Percentiles rank a stretch among this genome's conserved stretches.
Evolutionary conservation across 2,329 filamentous ascomycete species (phyloP).

Genomic region (Sclerotinia borealis): DNA sequence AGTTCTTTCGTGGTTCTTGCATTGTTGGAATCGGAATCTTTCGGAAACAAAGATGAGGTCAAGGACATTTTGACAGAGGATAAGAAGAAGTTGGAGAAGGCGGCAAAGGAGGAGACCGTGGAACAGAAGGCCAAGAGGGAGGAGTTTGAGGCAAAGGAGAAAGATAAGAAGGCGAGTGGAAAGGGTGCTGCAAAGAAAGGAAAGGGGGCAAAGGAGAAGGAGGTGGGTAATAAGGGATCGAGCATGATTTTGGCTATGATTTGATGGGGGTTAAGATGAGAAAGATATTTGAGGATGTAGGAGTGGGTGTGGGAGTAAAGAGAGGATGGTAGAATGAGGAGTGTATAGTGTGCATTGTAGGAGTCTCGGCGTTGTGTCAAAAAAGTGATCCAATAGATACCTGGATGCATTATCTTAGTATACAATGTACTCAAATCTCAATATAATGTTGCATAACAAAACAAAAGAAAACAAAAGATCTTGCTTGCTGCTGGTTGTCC

Average conservation of each 20-base stretch:
- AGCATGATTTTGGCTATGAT: constrained; percentile 56
- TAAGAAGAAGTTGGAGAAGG: constrained; percentile 63
- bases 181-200: constrained; percentile 39
- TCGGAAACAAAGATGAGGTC: constrained; percentile 60
- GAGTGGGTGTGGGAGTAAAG: not conserved
- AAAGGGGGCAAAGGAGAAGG: constrained; percentile 35
- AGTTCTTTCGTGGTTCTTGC: constrained; percentile 83
- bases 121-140: constrained; percentile 46
- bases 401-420: not conserved
- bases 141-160: constrained; percentile 36
- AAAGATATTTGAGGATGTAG: not conserved
- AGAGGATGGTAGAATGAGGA: not conserved
- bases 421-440: constrained; percentile 5
- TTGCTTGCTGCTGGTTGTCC: not conserved
- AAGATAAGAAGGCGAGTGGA: constrained; percentile 36
- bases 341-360: not conserved
- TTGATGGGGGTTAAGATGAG: constrained; percentile 11
- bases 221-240: constrained; percentile 56
- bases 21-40: constrained; percentile 69
- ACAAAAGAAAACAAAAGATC: too few relatives aligned
- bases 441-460: constrained; percentile 5
- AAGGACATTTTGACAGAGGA: constrained; percentile 65
- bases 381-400: constrained; percentile 7
- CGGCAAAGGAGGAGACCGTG: constrained; percentile 52
- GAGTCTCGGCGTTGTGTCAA: not conserved